A percentile compares a stretch with the other conserved stretches of the same genome.
These are phyloP conservation scores for Clathrospora elynae DNA, from an alignment of 2,329 filamentous ascomycete genomes.

Conservation along the genomic window DNA sequence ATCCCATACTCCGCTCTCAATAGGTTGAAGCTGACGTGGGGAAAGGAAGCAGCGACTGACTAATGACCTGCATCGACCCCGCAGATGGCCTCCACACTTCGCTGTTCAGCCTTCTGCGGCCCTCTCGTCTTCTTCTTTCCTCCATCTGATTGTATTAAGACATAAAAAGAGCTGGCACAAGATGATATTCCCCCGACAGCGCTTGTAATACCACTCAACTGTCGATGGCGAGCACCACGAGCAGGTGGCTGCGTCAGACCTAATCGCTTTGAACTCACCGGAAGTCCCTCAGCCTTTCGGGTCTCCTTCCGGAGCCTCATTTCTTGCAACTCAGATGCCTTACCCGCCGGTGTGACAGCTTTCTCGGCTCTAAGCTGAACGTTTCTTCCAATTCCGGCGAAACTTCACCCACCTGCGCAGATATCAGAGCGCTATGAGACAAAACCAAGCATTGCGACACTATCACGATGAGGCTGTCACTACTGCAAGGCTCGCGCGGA, in stretches of 20 bases:
- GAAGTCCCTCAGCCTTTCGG: conserved; percentile 1
- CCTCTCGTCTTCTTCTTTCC: neutral
- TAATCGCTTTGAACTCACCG: conserved; percentile 14
- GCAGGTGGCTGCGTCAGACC: neutral
- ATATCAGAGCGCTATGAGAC: neutral
- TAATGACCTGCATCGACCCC: conserved; percentile 8
- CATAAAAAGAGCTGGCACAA: neutral
- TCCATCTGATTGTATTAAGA: neutral
- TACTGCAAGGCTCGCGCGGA: neutral
- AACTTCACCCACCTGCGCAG: neutral
- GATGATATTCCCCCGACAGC: neutral
- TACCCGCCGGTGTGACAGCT: neutral
- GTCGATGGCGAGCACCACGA: conserved; percentile 1
- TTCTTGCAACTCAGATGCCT: neutral
- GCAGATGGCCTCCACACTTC: neutral
- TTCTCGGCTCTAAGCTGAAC: conserved; percentile 1
- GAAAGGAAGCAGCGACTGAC: neutral
- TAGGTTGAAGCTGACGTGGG: neutral
- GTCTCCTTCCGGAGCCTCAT: conserved; percentile 3
- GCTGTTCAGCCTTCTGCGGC: conserved; percentile 3
- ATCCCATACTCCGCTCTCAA: neutral
- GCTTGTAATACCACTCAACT: conserved; percentile 4
- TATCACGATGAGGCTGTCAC: conserved; percentile 2
- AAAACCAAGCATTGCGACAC: neutral
- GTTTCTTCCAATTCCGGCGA: conserved; percentile 2